Conservation (phyloP, 1,284 basidiomycete species). For the Boletus mariae region DNA sequence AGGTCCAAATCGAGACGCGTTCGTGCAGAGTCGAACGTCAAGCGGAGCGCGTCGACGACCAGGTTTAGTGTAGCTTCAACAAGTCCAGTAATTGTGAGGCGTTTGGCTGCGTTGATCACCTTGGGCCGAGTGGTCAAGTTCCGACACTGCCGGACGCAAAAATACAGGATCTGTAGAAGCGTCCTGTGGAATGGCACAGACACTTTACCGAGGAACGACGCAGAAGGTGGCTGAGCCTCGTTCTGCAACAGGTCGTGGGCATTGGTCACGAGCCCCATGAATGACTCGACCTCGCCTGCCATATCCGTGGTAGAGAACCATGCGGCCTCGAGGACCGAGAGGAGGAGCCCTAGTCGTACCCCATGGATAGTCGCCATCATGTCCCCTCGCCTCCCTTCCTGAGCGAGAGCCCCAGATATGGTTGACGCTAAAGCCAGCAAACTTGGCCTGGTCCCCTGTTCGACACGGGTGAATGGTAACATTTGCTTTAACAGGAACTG, state of each 20-base stretch:
- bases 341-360: conserved; percentile 69
- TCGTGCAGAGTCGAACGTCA: conserved; percentile 64
- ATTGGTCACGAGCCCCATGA: conserved; percentile 60
- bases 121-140: conserved; percentile 48
- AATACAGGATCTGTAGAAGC: conserved; percentile 78
- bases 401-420: conserved; percentile 64
- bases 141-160: conserved; percentile 63
- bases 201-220: conserved; percentile 68
- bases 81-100: conserved; percentile 52
- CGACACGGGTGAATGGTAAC: conserved; percentile 61
- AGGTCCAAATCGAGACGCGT: conserved; percentile 57
- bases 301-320: conserved; percentile 71
- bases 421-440: conserved; percentile 60
- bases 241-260: conserved; percentile 69
- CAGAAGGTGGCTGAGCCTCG: conserved; percentile 69
- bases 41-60: conserved; percentile 66
- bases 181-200: conserved; percentile 76
- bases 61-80: conserved; percentile 64
- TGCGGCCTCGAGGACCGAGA: conserved; percentile 71
- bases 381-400: conserved; percentile 73
- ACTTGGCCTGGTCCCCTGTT: conserved; percentile 49
- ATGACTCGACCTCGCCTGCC: conserved; percentile 51
- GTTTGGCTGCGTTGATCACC: conserved; percentile 55
- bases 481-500: conserved; percentile 66
- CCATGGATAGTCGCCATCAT: conserved; percentile 84